Percentiles rank a stretch among this genome's conserved stretches.
Evolutionary conservation across 2,329 filamentous ascomycete species (phyloP).

Genomic region (Alternaria sp.): DNA sequence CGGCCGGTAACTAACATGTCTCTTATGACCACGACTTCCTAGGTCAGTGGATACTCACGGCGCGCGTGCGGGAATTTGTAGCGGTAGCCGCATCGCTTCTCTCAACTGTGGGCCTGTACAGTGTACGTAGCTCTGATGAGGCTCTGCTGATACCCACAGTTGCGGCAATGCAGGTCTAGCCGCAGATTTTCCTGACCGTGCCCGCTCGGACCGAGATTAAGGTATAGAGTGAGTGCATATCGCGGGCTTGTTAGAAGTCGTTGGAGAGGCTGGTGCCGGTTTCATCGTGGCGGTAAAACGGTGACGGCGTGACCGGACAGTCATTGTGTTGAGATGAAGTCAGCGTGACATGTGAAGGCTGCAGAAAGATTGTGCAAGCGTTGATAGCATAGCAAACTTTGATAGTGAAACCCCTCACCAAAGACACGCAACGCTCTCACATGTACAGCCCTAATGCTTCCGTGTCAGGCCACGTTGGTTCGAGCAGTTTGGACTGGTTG

Average conservation of each 20-base stretch:
- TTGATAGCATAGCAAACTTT: not conserved
- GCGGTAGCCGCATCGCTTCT: not conserved
- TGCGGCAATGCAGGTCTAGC: conserved; percentile 21
- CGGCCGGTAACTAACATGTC: conserved; percentile 10
- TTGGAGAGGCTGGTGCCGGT: conserved; percentile 7
- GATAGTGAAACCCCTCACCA: not conserved
- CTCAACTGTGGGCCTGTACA: conserved; percentile 4
- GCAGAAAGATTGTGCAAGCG: not conserved
- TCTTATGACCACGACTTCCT: not conserved
- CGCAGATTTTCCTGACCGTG: conserved; percentile 18
- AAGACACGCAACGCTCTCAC: conserved; percentile 5
- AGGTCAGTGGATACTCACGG: conserved; percentile 2
- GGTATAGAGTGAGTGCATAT: not conserved
- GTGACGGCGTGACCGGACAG: not conserved
- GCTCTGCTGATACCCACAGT: conserved; percentile 17
- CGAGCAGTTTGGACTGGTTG: not conserved
- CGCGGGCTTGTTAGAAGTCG: not conserved
- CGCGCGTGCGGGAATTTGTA: conserved; percentile 13
- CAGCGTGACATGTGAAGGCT: not conserved
- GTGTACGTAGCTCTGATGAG: conserved; percentile 10
- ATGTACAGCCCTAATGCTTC: not conserved
- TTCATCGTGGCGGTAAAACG: conserved; percentile 4
- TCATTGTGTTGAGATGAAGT: not conserved
- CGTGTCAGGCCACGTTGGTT: conserved; percentile 4
- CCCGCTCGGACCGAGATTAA: conserved; percentile 12